Evolutionary conservation across 192 early-diverging fungal genomes (phyloP).

Genomic region (Backusella mclennaniae): DNA sequence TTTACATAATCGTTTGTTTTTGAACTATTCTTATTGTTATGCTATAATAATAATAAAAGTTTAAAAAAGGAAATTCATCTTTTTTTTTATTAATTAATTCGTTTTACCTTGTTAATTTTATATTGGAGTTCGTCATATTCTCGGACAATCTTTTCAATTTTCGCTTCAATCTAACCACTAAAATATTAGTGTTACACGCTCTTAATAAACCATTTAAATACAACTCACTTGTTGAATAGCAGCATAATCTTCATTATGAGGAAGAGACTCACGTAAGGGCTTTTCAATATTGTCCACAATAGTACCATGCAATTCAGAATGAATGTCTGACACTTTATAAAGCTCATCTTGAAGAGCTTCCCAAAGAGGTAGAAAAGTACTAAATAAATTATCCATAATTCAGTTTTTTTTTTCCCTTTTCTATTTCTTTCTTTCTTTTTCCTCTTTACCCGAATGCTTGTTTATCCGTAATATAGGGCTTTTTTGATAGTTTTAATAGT

Average conservation of each 20-base stretch:
- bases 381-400: neutral
- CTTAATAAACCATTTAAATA: neutral
- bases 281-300: constrained; percentile 41
- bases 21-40: neutral
- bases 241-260: constrained; percentile 13
- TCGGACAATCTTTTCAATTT: constrained; percentile 25
- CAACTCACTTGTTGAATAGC: constrained; percentile 21
- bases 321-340: constrained; percentile 27
- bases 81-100: neutral
- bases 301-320: constrained; percentile 32
- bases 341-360: constrained; percentile 34
- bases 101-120: constrained; percentile 26
- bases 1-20: constrained; percentile 1
- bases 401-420: neutral
- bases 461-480: constrained; percentile 41
- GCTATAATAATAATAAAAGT: neutral
- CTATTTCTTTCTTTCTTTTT: neutral
- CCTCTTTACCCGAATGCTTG: constrained; percentile 40
- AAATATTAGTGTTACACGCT: neutral
- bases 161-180: constrained; percentile 23
- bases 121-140: constrained; percentile 33
- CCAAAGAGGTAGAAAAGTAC: constrained; percentile 28
- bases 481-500: constrained; percentile 45
- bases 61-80: neutral
- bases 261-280: constrained; percentile 26